Conservation (phyloP, 768 basidiomycete genomes). For the Tremella fuciformis region DNA sequence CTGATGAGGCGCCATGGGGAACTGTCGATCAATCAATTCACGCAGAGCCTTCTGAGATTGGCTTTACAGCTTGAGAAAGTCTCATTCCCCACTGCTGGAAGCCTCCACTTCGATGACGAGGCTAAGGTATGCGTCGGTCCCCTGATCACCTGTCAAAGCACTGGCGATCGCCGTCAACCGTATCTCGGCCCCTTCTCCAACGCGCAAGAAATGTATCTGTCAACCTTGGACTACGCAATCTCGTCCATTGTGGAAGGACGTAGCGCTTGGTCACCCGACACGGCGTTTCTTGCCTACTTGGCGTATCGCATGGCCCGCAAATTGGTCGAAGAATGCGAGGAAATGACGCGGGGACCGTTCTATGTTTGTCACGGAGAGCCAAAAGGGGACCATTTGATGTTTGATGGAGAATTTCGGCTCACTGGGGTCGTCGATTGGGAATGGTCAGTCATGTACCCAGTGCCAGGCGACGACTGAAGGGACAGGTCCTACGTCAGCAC, state of each 20-base stretch:
- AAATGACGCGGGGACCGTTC: conserved; percentile 12
- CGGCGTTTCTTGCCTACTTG: conserved; percentile 4
- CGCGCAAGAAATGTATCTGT: not conserved
- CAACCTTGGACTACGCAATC: not conserved
- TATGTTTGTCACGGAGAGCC: conserved; percentile 39
- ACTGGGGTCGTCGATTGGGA: conserved; percentile 51
- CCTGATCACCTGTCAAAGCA: not conserved
- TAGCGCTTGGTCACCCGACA: not conserved
- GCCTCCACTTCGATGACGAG: conserved; percentile 1
- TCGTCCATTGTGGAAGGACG: conserved; percentile 4
- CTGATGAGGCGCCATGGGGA: conserved; percentile 1
- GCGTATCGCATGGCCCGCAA: conserved; percentile 6
- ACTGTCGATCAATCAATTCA: conserved; percentile 2
- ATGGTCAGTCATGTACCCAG: conserved; percentile 21
- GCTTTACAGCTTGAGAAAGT: not conserved
- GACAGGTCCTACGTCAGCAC: conserved; percentile 3
- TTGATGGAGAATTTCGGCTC: conserved; percentile 34
- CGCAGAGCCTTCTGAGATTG: too few species aligned
- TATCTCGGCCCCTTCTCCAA: conserved; percentile 12
- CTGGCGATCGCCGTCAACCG: not conserved
- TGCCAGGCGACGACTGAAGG: not conserved
- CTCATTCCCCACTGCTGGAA: conserved; percentile 13
- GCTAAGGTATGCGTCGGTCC: conserved; percentile 8
- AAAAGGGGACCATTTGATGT: conserved; percentile 43
- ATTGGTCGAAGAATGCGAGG: conserved; percentile 12